phyloP scores from a whole-genome alignment of 2,329 filamentous ascomycete species.

The Cylindrodendrum hubeiense region DNA sequence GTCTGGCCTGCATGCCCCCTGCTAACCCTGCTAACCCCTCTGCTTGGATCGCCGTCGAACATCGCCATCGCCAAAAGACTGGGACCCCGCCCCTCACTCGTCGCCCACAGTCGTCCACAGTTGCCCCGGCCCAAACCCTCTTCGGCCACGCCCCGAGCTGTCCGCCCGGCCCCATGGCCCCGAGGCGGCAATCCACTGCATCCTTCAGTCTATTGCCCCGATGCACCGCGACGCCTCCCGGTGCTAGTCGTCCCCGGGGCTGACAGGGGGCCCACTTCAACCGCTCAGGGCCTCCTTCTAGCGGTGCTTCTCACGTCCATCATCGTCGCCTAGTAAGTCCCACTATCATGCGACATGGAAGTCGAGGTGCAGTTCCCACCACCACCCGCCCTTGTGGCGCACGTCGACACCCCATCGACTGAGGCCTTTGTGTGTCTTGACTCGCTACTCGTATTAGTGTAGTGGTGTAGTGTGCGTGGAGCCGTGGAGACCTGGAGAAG shows the following conservation, averaged over 20 bases:
- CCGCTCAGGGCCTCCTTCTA: slow-evolving; percentile 30
- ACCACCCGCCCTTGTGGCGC: slow-evolving; percentile 9
- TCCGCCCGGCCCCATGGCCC: slow-evolving; percentile 28
- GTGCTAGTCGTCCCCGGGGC: slow-evolving; percentile 22
- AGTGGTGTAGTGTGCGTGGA: slow-evolving; percentile 3
- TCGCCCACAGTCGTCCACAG: slow-evolving; percentile 15
- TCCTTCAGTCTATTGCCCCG: slow-evolving; percentile 37
- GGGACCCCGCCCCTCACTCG: slow-evolving; percentile 6
- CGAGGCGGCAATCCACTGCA: slow-evolving; percentile 32
- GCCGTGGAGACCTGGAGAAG: slow-evolving; percentile 4
- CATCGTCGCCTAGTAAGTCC: slow-evolving; percentile 28
- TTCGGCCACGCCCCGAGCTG: slow-evolving; percentile 26
- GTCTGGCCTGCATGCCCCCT: background rate
- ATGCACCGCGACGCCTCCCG: slow-evolving; percentile 32
- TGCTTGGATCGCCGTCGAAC: slow-evolving; percentile 28
- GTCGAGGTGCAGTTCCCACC: slow-evolving; percentile 20
- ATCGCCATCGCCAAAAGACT: slow-evolving; percentile 28
- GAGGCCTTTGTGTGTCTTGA: slow-evolving; percentile 6
- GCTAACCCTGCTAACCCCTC: slow-evolving; percentile 14
- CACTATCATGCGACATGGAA: slow-evolving; percentile 38
- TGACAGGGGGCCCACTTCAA: slow-evolving; percentile 20
- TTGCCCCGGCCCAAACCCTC: slow-evolving; percentile 23
- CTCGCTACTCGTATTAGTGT: slow-evolving; percentile 1
- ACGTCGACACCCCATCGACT: background rate
- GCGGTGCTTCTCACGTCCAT: slow-evolving; percentile 32